Conservation (phyloP, 208 protist genomes). For the Angomonas deanei region DNA sequence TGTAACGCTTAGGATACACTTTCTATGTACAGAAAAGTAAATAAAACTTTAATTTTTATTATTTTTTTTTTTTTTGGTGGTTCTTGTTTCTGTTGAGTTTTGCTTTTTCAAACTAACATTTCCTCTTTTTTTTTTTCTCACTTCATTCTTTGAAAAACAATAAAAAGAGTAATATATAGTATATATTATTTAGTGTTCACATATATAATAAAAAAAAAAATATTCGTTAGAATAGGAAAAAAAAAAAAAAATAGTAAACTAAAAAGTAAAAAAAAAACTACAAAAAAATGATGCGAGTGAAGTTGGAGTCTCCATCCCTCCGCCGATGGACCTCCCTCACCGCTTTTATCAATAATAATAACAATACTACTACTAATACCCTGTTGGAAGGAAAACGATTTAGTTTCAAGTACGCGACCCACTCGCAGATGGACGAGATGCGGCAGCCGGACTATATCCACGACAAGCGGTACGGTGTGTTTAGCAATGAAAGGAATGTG, state of each 20-base stretch:
- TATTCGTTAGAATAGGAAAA: neutral
- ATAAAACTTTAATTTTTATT: slow-evolving; percentile 4
- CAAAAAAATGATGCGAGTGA: slow-evolving; percentile 1
- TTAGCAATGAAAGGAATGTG: slow-evolving; percentile 77
- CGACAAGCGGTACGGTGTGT: slow-evolving; percentile 81
- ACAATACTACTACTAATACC: neutral
- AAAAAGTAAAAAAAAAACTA: slow-evolving; percentile 5
- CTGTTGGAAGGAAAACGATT: slow-evolving; percentile 45
- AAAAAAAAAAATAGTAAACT: neutral
- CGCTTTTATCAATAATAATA: neutral
- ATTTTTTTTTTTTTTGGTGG: slow-evolving; percentile 2
- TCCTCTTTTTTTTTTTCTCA: neutral
- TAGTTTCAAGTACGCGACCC: slow-evolving; percentile 85
- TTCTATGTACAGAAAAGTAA: neutral
- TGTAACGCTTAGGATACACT: neutral
- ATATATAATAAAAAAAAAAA: too few relatives aligned
- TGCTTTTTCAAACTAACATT: neutral
- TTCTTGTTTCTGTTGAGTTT: neutral
- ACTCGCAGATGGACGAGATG: slow-evolving; percentile 73
- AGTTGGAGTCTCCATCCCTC: neutral
- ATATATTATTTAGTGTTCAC: too few relatives aligned
- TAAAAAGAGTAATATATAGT: neutral
- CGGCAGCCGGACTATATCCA: slow-evolving; percentile 80
- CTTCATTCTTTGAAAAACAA: neutral
- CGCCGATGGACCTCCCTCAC: neutral